Conservation (phyloP, 2,329 filamentous ascomycete species). For the Leptodontidium sp. region DNA sequence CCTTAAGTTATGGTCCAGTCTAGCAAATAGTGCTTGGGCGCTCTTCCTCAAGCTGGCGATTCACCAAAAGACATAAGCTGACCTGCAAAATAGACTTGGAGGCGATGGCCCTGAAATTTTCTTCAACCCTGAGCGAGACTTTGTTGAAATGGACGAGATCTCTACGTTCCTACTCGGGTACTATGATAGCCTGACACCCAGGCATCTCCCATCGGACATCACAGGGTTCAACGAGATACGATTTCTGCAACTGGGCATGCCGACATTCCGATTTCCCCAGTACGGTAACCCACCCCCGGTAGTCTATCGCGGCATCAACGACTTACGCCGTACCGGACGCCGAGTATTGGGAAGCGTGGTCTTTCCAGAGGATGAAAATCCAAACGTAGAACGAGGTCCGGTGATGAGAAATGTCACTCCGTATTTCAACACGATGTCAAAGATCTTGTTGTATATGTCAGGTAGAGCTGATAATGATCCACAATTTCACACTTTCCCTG, state of each 20-base stretch:
- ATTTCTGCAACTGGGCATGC: background rate
- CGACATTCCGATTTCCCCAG: background rate
- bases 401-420: background rate
- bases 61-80: background rate
- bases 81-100: background rate
- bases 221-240: background rate
- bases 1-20: too few species aligned
- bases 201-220: background rate
- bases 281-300: background rate
- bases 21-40: too few species aligned
- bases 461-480: background rate
- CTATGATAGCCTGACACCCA: background rate
- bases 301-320: background rate
- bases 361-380: background rate
- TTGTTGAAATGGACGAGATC: background rate
- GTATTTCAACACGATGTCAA: background rate
- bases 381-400: background rate
- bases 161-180: background rate
- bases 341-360: background rate
- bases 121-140: slow-evolving; percentile 2
- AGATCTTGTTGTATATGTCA: background rate
- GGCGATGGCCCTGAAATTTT: background rate
- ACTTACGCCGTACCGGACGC: background rate
- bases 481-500: background rate
- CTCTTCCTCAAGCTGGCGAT: too few species aligned